phyloP scores from a whole-genome alignment of 257 asterid genomes.

The Oldenlandia corymbosa region DNA sequence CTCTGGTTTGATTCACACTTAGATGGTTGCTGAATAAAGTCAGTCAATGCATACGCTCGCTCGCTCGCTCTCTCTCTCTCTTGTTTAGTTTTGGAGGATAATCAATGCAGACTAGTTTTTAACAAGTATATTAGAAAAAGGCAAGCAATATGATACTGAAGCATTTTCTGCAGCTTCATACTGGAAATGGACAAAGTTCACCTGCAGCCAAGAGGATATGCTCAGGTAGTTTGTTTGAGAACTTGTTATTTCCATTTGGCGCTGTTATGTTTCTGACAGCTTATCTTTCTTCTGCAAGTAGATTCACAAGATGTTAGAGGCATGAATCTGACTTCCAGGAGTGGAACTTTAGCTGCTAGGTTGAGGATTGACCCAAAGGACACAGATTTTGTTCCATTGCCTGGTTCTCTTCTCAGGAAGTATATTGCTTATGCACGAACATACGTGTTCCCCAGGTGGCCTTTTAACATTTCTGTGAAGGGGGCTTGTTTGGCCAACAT shows the following conservation, averaged over 20 bases:
- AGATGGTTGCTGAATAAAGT: neutral
- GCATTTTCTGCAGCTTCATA: slow-evolving; percentile 74
- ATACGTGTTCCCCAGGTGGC: slow-evolving; percentile 77
- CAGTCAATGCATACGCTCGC: neutral
- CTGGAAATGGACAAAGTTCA: slow-evolving; percentile 61
- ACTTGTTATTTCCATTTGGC: slow-evolving; percentile 4
- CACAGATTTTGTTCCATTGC: slow-evolving; percentile 80
- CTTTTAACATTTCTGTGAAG: neutral
- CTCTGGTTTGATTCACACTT: neutral
- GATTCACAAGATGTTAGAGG: slow-evolving; percentile 43
- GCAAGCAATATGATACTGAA: slow-evolving; percentile 10
- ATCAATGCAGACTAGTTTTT: too few relatives aligned
- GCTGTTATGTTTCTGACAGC: slow-evolving; percentile 20
- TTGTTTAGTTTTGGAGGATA: too few relatives aligned
- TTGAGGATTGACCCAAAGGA: slow-evolving; percentile 85
- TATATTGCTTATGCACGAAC: slow-evolving; percentile 92
- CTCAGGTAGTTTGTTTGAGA: slow-evolving; percentile 38
- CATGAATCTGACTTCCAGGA: slow-evolving; percentile 36
- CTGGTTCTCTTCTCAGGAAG: slow-evolving; percentile 88
- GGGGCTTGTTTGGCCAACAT: too few relatives aligned
- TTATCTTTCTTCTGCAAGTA: slow-evolving; percentile 31
- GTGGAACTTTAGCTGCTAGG: slow-evolving; percentile 60
- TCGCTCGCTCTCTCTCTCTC: too few relatives aligned
- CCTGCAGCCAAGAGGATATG: slow-evolving; percentile 67
- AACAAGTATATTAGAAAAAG: too few relatives aligned